Evolutionary conservation across 768 basidiomycete genomes (phyloP), one percentile per base, ranked within the genome.

Genomic region (Termitomyces bulborhizus): DNA sequence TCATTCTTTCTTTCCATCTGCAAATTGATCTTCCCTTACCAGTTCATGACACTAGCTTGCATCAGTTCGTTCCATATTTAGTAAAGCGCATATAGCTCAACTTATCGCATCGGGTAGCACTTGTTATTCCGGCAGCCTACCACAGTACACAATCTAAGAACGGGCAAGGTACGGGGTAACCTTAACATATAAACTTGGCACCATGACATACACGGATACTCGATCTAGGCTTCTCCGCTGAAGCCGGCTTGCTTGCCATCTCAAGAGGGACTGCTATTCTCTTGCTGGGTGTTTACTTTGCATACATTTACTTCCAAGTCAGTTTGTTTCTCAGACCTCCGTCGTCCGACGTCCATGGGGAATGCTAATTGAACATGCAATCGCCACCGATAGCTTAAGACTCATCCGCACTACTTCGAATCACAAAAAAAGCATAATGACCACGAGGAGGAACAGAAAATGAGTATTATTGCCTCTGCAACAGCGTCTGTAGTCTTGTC

Each of bases 111-210:
- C 21, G 32, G 21, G 46, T 57, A 76, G 88, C 92, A 40, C 81
- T 97, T 39, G 85, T 96, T 62, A 90, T 96, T 55, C 93, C 93
- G 32, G 93, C 94, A 39, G 93, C 93, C 3, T 96, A 91, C 62
- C 76, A 82, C 60, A 79, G 75, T 62, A 75, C 83, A 15, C 65
- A 67, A 40, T 29, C 50, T 15, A 60, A 49, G 41, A 53, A 53
- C 34, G 54, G 54, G 16, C 27, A 46, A 57, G 59, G 60, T 59
- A 31, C 26, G 52, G 37, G 27, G 53, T 31, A n/a, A 40, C 26
- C 34, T 58, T 53, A 11, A 44, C 29, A 1, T 5, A 37, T 37
- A 13, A 37, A 3, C 11, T 26, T 36, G 29, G 1, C 26, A 13
- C 37, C 32, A 58, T 56, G 46, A 60, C 44, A 41, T 21, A 21